Percentiles rank a stretch among this genome's conserved stretches.
phyloP scores from a whole-genome alignment of 257 asterid genomes.

The Nicotiana knightiana region DNA sequence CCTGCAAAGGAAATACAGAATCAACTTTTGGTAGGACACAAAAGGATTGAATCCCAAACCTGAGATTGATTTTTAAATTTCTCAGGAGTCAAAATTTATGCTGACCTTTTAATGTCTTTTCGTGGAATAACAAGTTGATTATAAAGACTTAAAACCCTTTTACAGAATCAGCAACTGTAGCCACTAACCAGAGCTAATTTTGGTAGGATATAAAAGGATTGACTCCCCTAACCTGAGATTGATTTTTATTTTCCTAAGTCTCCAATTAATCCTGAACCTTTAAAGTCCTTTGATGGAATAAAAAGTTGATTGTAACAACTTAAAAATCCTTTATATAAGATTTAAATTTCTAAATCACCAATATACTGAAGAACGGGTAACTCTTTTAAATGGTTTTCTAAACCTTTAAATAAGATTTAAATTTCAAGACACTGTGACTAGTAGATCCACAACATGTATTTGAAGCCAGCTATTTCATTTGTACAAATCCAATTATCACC shows the following conservation, averaged over 20 bases:
- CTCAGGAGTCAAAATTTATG: not conserved
- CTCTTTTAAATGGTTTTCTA: not conserved
- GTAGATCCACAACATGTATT: not conserved
- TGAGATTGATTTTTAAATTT: not conserved
- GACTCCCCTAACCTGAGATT: not conserved
- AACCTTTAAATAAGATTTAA: not conserved
- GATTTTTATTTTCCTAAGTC: not conserved
- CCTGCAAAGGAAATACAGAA: conserved; percentile 36
- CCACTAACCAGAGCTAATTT: not conserved
- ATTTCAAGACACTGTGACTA: too few species aligned
- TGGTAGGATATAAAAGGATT: not conserved
- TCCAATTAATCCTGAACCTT: not conserved
- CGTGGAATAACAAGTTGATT: not conserved
- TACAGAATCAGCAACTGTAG: not conserved
- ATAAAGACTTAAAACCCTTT: not conserved
- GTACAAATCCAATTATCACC: not conserved
- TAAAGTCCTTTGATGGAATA: not conserved
- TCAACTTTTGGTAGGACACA: not conserved
- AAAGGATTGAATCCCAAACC: not conserved
- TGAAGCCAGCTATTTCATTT: not conserved
- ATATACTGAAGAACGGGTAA: not conserved
- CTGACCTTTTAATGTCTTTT: not conserved
- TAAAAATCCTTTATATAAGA: too few species aligned
- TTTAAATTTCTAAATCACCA: too few species aligned
- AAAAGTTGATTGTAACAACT: not conserved